Percentiles rank a stretch among this genome's conserved stretches.
phyloP scores from a whole-genome alignment of 106 monocot species.

The Dactylorhiza incarnata region DNA sequence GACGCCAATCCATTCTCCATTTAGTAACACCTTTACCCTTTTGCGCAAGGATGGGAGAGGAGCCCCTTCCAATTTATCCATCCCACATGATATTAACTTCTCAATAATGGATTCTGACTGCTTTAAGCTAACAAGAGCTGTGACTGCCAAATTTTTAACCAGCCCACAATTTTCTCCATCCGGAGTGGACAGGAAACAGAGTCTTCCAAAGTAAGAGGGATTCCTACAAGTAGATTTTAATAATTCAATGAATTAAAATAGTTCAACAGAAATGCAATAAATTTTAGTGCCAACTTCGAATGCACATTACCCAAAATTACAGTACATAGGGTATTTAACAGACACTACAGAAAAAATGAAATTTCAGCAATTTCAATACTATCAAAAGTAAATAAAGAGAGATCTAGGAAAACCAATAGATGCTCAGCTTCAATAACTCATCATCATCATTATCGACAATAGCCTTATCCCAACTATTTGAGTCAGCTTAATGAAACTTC shows the following conservation, averaged over 20 bases:
- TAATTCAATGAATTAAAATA: not conserved
- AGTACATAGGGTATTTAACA: not conserved
- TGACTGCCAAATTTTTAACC: conserved; percentile 78
- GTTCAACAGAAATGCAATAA: not conserved
- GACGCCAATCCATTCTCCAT: conserved; percentile 83
- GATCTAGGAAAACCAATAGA: not conserved
- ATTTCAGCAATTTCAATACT: not conserved
- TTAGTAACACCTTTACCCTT: conserved; percentile 68
- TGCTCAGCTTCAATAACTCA: not conserved
- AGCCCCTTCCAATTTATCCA: conserved; percentile 52
- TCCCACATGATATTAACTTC: conserved; percentile 48
- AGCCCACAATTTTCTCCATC: conserved; percentile 99
- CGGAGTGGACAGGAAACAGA: conserved; percentile 91
- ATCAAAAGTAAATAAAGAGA: not conserved
- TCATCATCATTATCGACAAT: too few species aligned
- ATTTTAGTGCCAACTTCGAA: not conserved
- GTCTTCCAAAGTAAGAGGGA: conserved; percentile 86
- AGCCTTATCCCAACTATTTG: too few species aligned
- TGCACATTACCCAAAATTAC: not conserved
- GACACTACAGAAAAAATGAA: not conserved
- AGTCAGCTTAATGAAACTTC: too few species aligned
- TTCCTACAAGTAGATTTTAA: conserved; percentile 50
- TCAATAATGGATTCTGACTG: conserved; percentile 36
- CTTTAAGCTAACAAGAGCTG: conserved; percentile 67
- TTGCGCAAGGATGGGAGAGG: conserved; percentile 23